These are phyloP conservation scores for Pythium scleroteichum DNA, from an alignment of 352 stramenopile species.

Conservation along the genomic window DNA sequence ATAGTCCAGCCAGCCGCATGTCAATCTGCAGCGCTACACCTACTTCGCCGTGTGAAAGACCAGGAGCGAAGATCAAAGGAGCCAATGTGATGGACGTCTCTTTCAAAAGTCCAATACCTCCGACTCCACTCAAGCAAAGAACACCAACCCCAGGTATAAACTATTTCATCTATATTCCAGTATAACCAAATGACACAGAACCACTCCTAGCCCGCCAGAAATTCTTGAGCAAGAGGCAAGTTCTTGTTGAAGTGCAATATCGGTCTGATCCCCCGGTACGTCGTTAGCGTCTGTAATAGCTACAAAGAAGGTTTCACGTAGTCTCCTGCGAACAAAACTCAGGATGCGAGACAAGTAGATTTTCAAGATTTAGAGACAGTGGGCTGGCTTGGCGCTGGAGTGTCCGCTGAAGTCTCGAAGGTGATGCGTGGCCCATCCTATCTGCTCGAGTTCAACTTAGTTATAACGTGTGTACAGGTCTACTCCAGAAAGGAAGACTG, in stretches of 20 bases:
- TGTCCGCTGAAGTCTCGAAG: slow-evolving; percentile 77
- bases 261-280: slow-evolving; percentile 14
- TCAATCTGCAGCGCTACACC: slow-evolving; percentile 24
- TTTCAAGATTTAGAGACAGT: slow-evolving; percentile 63
- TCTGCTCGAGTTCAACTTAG: too few species aligned
- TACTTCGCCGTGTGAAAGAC: slow-evolving; percentile 27
- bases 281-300: neutral
- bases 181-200: neutral
- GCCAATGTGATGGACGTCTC: slow-evolving; percentile 8
- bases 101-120: slow-evolving; percentile 29
- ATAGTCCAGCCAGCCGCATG: slow-evolving; percentile 7
- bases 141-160: slow-evolving; percentile 28
- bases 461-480: slow-evolving; percentile 25
- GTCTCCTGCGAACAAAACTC: too few species aligned
- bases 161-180: too few species aligned
- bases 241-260: slow-evolving; percentile 25
- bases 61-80: slow-evolving; percentile 1
- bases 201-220: slow-evolving; percentile 20
- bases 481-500: slow-evolving; percentile 35
- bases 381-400: slow-evolving; percentile 60
- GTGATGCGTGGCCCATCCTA: slow-evolving; percentile 27
- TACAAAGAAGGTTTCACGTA: too few species aligned
- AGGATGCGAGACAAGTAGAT: slow-evolving; percentile 6
- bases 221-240: slow-evolving; percentile 25
- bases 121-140: slow-evolving; percentile 27